Evolutionary conservation across 2,329 filamentous ascomycete species (phyloP), one percentile per base, ranked within the genome.

Genomic region (Aureobasidium sp.): DNA sequence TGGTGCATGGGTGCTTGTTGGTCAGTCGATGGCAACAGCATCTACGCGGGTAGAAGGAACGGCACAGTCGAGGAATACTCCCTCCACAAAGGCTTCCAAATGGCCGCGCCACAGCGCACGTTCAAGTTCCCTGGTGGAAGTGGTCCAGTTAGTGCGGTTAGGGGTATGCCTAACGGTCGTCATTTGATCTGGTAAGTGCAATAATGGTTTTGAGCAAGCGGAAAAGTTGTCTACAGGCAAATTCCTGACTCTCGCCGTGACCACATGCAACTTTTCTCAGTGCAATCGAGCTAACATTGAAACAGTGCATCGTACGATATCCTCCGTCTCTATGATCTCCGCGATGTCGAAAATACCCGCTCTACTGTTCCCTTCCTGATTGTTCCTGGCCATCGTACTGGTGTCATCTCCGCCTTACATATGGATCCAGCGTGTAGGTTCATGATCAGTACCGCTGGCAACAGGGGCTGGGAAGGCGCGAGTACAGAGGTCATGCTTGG

Each of bases 1-100:
- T 99, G 93, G 93, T 97, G 93, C 74, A 97, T 96, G 86, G 92
- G 90, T 67, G 91, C 91, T 0, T 96, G 91, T 77, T 99, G 94
- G 94, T 93, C 89, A 61, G 91, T 91, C 0, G 90, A 97, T 72
- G 94, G 94, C 15, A 97, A 97, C 75, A 91, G 85, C 74, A 92
- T 99, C 69, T 99, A 96, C 75, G 92, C 89, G 0, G 94, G 94
- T 0, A 82, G 94, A 31, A 83, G 94, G 63, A 97, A 97, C 74
- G 84, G 91, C 57, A 95, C 91, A 0, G 94, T 99, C 0, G 94
- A 99, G 68, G 94, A 99, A 75, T 99, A 89, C 75, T 91, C 86
- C 70, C 80, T 99, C 20, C 90, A 94, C 72, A 91, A 91, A 69
- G 67, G 70, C 29, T 65, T 66, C 17, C 82, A 87, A 1, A 81